Evolutionary conservation across 305 asterid species (phyloP).

Genomic region (Rubia balearica): DNA sequence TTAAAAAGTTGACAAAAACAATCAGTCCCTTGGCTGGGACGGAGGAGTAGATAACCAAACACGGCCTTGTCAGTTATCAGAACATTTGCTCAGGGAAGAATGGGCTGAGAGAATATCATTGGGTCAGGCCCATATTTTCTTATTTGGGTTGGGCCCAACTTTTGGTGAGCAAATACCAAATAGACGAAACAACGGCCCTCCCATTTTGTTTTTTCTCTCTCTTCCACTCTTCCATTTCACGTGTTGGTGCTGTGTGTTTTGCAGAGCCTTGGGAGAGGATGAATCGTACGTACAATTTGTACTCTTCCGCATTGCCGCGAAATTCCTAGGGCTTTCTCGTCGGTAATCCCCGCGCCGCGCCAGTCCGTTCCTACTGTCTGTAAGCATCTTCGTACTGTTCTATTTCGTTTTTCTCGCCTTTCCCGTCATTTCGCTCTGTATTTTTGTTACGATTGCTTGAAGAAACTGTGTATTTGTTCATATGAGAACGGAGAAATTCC

Average conservation of each 20-base stretch:
- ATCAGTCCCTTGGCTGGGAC: too few relatives aligned
- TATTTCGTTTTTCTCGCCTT: too few relatives aligned
- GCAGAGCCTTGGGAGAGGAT: neutral
- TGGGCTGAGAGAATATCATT: neutral
- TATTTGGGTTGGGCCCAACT: neutral
- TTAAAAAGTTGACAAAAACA: too few relatives aligned
- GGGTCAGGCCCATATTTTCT: neutral
- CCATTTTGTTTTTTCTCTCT: neutral
- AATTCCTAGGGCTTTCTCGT: slow-evolving; percentile 4
- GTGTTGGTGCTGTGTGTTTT: neutral
- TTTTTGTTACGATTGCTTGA: neutral
- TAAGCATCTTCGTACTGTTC: neutral
- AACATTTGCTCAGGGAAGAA: neutral
- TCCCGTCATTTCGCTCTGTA: neutral
- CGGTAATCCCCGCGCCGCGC: neutral
- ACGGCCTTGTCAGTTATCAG: neutral
- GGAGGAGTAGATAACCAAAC: neutral
- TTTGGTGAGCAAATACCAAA: neutral
- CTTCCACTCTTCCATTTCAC: neutral
- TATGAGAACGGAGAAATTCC: too few relatives aligned
- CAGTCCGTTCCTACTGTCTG: neutral
- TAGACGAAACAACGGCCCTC: neutral
- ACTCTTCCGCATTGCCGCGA: neutral
- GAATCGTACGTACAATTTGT: neutral
- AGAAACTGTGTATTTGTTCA: neutral